Evolutionary conservation across 495 filamentous ascomycete genomes (phyloP), one percentile per base, ranked within the genome.

Genomic region (Terfezia claveryi): DNA sequence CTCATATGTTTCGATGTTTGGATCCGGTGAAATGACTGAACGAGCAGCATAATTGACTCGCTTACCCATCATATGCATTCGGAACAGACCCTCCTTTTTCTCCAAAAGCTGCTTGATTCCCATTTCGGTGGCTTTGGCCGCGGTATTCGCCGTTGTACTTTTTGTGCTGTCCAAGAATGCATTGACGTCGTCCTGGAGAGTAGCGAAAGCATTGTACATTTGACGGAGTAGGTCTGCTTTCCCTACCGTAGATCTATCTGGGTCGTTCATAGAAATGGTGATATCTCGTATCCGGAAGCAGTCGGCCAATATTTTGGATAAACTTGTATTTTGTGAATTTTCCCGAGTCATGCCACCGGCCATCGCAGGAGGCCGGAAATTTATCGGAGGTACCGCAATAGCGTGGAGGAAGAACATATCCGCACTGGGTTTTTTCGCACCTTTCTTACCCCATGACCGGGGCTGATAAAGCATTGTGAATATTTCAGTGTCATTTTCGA

Each of bases 31-130:
- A 58, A 99, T 99, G 61, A 99, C 92, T 74, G 82, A 91, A 66
- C 92, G 82, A 53, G 92, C 92, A 55, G 92, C 92, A 66, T 87
- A 95, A 68, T 99, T 96, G 67, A 99, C 92, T 71, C 92, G 84
- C 72, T 99, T 99, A 51, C 92, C 92, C 92, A 99, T 99, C 89
- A 99, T 96, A 71, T 99, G 93, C 75, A 89, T 96, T 61, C 92
- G 75, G 73, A 99, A 96, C 51, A 99, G 70, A 50, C 92, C 92
- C 64, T 99, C 92, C 69, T 99, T 99, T 75, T 96, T 96, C 69
- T 99, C 92, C 14, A 99, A 75, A 62, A 86, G 82, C 64, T 99
- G 92, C 69, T 96, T 99, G 68, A 99, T 92, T 56, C 92, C 92
- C 41, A 87, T 81, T 56, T 83, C 79, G 49, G 80, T 79, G 51